Percentiles rank a stretch among this genome's conserved stretches.
These are phyloP conservation scores for Thielaviopsis euricoi DNA, from an alignment of 2,329 filamentous ascomycete species.

Conservation along the genomic window DNA sequence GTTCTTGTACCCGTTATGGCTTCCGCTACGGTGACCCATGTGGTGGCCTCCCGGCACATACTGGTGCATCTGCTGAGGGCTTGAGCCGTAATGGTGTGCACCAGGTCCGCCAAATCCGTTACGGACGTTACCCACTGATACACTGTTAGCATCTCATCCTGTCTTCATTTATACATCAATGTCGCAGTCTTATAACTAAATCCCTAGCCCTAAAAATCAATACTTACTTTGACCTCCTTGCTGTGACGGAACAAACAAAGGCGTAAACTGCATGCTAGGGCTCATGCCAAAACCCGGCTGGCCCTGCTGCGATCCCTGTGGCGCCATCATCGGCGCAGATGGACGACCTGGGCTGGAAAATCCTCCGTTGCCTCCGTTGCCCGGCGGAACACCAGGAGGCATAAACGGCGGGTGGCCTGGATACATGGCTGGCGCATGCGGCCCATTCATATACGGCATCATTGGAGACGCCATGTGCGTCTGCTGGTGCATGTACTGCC, in stretches of 20 bases:
- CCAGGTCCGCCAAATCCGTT: conserved; percentile 41
- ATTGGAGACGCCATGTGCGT: conserved; percentile 59
- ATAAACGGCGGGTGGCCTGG: conserved; percentile 47
- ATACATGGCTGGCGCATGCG: conserved; percentile 54
- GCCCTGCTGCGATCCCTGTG: conserved; percentile 84
- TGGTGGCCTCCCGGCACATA: conserved; percentile 27
- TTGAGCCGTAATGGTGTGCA: conserved; percentile 47
- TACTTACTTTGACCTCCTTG: conserved; percentile 60
- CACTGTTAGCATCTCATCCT: conserved; percentile 3
- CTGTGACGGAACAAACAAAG: conserved; percentile 49
- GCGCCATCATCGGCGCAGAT: conserved; percentile 77
- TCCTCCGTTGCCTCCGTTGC: conserved; percentile 44
- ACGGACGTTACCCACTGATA: conserved; percentile 38
- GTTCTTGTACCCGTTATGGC: conserved; percentile 11
- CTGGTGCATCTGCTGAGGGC: conserved; percentile 48
- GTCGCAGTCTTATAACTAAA: conserved; percentile 2
- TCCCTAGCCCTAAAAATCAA: neutral
- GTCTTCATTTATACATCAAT: too few relatives aligned
- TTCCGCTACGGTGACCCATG: conserved; percentile 10
- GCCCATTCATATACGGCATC: conserved; percentile 69
- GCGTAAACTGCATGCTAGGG: conserved; percentile 57
- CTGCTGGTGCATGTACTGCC: conserved; percentile 50
- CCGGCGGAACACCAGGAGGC: conserved; percentile 36
- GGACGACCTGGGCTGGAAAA: conserved; percentile 79
- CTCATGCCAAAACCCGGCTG: conserved; percentile 65